A percentile compares a stretch with the other conserved stretches of the same genome.
phyloP scores from a whole-genome alignment of 441 rosid species.

The Melianthus villosus region DNA sequence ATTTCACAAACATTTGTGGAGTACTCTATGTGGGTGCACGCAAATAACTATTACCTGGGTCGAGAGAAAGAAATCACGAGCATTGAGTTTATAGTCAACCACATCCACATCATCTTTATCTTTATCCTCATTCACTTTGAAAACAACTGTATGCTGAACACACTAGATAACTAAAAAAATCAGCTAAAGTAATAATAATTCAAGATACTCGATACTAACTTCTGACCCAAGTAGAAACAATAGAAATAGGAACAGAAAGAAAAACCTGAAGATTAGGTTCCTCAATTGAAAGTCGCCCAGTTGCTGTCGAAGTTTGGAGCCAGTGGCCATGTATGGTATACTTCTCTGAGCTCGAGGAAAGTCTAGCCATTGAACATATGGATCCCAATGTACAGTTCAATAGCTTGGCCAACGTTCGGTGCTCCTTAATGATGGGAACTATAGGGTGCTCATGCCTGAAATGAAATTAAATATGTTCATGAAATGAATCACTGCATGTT shows the following conservation, averaged over 20 bases:
- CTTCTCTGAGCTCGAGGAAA: constrained; percentile 49
- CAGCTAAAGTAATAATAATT: no score
- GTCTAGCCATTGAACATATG: constrained; percentile 69
- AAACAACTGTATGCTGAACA: constrained; percentile 83
- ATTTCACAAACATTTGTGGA: no score
- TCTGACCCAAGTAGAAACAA: constrained; percentile 1
- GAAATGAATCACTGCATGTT: no score
- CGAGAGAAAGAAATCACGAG: constrained; percentile 77
- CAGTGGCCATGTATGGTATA: constrained; percentile 76
- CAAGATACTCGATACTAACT: no score
- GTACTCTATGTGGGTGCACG: no score
- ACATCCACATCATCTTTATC: constrained; percentile 24
- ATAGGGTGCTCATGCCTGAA: constrained; percentile 86
- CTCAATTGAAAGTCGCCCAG: constrained; percentile 84
- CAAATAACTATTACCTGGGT: constrained; percentile 53
- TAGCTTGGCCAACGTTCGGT: constrained; percentile 80
- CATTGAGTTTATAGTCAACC: constrained; percentile 42
- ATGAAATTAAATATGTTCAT: no score
- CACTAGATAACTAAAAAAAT: constrained; percentile 41
- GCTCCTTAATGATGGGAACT: constrained; percentile 80
- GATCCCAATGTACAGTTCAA: constrained; percentile 81
- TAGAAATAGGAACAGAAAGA: constrained; percentile 5
- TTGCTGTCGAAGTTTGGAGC: constrained; percentile 97
- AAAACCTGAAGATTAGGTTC: constrained; percentile 96
- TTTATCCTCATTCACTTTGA: constrained; percentile 27